These are phyloP conservation scores for Cymodocea nodosa DNA, from an alignment of 116 monocot genomes.

Conservation along the genomic window DNA sequence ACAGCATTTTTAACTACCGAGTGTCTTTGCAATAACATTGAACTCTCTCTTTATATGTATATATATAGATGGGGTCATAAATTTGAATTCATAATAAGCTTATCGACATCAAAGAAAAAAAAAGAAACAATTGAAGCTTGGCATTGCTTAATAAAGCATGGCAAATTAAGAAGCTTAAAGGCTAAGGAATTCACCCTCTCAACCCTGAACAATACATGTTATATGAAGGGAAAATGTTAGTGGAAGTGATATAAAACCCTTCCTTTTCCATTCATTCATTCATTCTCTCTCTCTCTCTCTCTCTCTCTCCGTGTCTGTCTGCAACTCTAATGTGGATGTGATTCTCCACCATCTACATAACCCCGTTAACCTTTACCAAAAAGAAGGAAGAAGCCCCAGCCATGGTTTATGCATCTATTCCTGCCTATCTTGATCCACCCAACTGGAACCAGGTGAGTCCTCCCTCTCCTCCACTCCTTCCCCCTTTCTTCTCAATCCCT, in stretches of 20 bases:
- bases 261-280: slow-evolving; percentile 14
- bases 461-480: slow-evolving; percentile 4
- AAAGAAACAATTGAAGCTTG: too few species aligned
- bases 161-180: slow-evolving; percentile 29
- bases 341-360: slow-evolving; percentile 50
- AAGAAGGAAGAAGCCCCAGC: slow-evolving; percentile 20
- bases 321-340: slow-evolving; percentile 40
- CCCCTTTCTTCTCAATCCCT: slow-evolving; percentile 8
- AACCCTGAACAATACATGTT: slow-evolving; percentile 5
- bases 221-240: slow-evolving; percentile 8
- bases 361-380: slow-evolving; percentile 23
- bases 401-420: slow-evolving; percentile 73
- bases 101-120: too few species aligned
- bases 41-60: too few species aligned
- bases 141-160: too few species aligned
- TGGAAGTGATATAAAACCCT: slow-evolving; percentile 7
- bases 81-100: too few species aligned
- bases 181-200: slow-evolving; percentile 21
- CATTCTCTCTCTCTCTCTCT: slow-evolving; percentile 19
- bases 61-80: too few species aligned
- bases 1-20: too few species aligned
- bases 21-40: too few species aligned
- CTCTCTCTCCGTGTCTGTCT: slow-evolving; percentile 23
- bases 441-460: slow-evolving; percentile 66
- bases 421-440: slow-evolving; percentile 67